Evolutionary conservation across 1,284 basidiomycete genomes (phyloP).

Genomic region (Ceraceosorus guamensis): DNA sequence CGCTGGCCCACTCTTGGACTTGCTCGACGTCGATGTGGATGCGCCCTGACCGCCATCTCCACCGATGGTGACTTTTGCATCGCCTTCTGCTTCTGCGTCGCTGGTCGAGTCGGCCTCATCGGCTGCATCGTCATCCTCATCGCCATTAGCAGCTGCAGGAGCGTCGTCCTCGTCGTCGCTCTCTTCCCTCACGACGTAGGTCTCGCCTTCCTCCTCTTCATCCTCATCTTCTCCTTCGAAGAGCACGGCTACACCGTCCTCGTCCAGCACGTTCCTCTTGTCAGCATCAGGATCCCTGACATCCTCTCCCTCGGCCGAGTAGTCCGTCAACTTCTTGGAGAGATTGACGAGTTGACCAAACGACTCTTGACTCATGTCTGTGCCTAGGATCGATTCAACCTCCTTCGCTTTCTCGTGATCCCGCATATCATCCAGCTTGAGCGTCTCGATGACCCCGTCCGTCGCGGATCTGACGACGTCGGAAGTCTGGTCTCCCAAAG

Average conservation of each 20-base stretch:
- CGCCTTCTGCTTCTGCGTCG: slow-evolving; percentile 62
- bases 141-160: slow-evolving; percentile 57
- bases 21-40: slow-evolving; percentile 53
- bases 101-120: slow-evolving; percentile 62
- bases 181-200: slow-evolving; percentile 62
- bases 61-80: slow-evolving; percentile 50
- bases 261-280: slow-evolving; percentile 72
- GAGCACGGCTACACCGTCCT: slow-evolving; percentile 53
- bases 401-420: slow-evolving; percentile 98
- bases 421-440: slow-evolving; percentile 84
- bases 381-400: slow-evolving; percentile 71
- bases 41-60: slow-evolving; percentile 45
- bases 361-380: slow-evolving; percentile 60
- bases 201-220: slow-evolving; percentile 78
- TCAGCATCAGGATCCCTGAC: slow-evolving; percentile 61
- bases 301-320: slow-evolving; percentile 73
- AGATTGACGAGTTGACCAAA: slow-evolving; percentile 82
- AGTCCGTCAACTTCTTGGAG: slow-evolving; percentile 94
- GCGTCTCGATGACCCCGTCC: slow-evolving; percentile 77
- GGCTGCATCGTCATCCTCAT: slow-evolving; percentile 56
- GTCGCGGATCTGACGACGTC: slow-evolving; percentile 91
- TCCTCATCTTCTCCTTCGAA: slow-evolving; percentile 61
- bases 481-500: slow-evolving; percentile 86
- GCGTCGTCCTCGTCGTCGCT: slow-evolving; percentile 64
- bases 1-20: slow-evolving; percentile 51